Evolutionary conservation across 179 eudicot genomes (phyloP).

Genomic region (Nepenthes alata): DNA sequence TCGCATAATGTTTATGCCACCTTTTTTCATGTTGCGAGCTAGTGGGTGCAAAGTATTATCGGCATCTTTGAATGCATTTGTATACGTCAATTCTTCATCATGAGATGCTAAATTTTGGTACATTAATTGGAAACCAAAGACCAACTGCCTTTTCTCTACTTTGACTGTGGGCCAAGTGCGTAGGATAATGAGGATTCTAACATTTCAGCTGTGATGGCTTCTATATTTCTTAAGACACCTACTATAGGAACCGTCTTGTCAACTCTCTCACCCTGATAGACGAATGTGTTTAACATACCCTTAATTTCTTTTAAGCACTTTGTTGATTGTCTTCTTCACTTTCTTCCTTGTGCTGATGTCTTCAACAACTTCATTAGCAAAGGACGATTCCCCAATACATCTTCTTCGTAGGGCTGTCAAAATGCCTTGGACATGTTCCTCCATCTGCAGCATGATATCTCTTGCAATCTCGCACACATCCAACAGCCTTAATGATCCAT

Average conservation of each 20-base stretch:
- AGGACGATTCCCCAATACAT: constrained; percentile 13
- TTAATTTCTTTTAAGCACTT: constrained; percentile 15
- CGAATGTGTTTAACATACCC: background rate
- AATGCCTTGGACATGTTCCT: constrained; percentile 15
- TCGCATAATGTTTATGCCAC: background rate
- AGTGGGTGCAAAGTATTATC: constrained; percentile 3
- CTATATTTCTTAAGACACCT: background rate
- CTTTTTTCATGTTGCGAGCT: background rate
- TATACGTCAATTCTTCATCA: too few species aligned
- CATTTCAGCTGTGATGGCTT: background rate
- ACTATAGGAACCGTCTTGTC: background rate
- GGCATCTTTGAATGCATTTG: background rate
- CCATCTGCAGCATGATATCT: constrained; percentile 14
- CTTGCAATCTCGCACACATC: constrained; percentile 18
- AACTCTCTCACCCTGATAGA: background rate
- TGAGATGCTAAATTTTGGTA: too few species aligned
- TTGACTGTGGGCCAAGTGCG: too few species aligned
- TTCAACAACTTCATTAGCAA: constrained; percentile 10
- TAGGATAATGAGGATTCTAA: background rate
- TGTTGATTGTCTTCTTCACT: constrained; percentile 14
- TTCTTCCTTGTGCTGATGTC: constrained; percentile 15
- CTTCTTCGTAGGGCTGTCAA: constrained; percentile 19
- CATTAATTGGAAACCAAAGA: too few species aligned
- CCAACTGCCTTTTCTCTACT: too few species aligned
- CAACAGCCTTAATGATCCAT: constrained; percentile 22